phyloP scores from a whole-genome alignment of 129 eudicot genomes.

The Heracleum sosnowskyi region DNA sequence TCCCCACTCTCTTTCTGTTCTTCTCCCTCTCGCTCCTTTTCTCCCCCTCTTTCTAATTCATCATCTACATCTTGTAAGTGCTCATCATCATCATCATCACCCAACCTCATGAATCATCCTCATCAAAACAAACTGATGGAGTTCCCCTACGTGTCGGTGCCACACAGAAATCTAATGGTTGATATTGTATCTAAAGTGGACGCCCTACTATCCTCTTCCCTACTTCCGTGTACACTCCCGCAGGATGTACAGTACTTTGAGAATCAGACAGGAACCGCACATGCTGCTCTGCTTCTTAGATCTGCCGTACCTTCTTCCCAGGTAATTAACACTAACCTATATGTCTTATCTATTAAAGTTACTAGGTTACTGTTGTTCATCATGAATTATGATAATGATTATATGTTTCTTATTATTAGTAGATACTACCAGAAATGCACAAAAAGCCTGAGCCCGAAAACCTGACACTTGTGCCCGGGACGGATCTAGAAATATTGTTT shows the following conservation, averaged over 20 bases:
- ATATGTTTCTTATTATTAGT: too few relatives aligned
- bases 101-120: constrained; percentile 12
- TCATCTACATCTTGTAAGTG: neutral
- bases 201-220: constrained; percentile 31
- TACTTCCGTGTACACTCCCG: constrained; percentile 63
- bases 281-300: constrained; percentile 57
- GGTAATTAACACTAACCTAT: constrained; percentile 35
- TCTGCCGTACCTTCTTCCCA: constrained; percentile 60
- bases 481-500: too few relatives aligned
- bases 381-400: too few relatives aligned
- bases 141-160: constrained; percentile 57
- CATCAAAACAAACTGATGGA: constrained; percentile 32
- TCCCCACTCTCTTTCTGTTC: too few relatives aligned
- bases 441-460: too few relatives aligned
- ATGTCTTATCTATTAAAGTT: neutral
- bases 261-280: constrained; percentile 41
- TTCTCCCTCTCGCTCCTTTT: neutral
- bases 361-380: neutral
- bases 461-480: too few relatives aligned
- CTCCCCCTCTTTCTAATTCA: neutral
- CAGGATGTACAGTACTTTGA: constrained; percentile 54
- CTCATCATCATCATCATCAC: constrained; percentile 23
- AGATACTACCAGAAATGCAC: too few relatives aligned
- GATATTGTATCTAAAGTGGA: constrained; percentile 66
- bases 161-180: constrained; percentile 54